A percentile compares a stretch with the other conserved stretches of the same genome.
Evolutionary conservation across 495 filamentous ascomycete genomes (phyloP).

Genomic region (Trichoderma reesei): DNA sequence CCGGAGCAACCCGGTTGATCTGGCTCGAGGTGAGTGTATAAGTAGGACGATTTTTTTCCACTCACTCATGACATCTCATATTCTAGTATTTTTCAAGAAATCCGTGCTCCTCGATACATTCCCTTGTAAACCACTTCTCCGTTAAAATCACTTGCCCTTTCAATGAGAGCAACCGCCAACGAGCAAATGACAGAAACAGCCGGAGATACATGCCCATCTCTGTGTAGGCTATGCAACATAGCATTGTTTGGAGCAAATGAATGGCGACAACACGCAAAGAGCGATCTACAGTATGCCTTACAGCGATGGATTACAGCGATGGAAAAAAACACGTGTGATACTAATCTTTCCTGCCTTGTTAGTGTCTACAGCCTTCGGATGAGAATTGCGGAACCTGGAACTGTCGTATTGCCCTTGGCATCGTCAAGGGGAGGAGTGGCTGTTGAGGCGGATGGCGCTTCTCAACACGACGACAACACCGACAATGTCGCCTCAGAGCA

Average conservation of each 20-base stretch:
- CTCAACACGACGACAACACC: background rate
- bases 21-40: no score
- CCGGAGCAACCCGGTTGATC: no score
- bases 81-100: no score
- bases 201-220: background rate
- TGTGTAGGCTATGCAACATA: background rate
- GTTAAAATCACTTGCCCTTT: no score
- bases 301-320: no score
- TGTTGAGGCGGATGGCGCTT: background rate
- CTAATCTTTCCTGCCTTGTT: background rate
- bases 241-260: background rate
- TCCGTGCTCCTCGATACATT: no score
- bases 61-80: no score
- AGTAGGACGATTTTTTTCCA: no score
- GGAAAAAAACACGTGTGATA: background rate
- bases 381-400: background rate
- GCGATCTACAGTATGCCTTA: background rate
- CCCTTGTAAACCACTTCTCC: no score
- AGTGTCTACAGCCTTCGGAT: slow-evolving; percentile 1
- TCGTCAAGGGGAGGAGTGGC: background rate
- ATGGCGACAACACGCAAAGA: slow-evolving; percentile 3
- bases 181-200: background rate
- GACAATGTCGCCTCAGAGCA: background rate
- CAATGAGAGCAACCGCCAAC: background rate
- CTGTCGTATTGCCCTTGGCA: background rate